Conservation (phyloP, 495 filamentous ascomycete genomes). For the Apiosordaria backusii region DNA sequence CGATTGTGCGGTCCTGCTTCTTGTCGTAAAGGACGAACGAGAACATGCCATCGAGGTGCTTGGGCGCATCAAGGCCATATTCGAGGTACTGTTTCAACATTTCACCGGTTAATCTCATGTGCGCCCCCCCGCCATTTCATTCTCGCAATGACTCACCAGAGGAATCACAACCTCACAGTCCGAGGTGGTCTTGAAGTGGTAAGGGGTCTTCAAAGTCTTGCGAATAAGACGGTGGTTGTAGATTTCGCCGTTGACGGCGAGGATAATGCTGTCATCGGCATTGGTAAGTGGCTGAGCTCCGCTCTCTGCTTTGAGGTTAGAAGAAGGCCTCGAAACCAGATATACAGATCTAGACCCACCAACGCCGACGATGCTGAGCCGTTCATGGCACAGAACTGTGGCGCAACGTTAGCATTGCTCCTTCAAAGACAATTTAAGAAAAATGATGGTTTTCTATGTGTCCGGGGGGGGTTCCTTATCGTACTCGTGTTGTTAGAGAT, state of each 20-base stretch:
- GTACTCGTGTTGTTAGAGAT: slow-evolving; percentile 85
- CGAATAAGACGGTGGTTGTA: slow-evolving; percentile 96
- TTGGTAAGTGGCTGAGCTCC: slow-evolving; percentile 94
- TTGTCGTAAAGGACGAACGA: slow-evolving; percentile 97
- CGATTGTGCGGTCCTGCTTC: slow-evolving; percentile 81
- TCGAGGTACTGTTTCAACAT: slow-evolving; percentile 67
- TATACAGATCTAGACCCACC: slow-evolving; percentile 55
- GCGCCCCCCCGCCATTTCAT: not conserved
- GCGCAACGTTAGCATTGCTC: slow-evolving; percentile 21
- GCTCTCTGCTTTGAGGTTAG: slow-evolving; percentile 60
- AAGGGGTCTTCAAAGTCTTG: slow-evolving; percentile 72
- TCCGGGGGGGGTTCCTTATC: slow-evolving; percentile 12
- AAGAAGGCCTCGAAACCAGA: slow-evolving; percentile 16
- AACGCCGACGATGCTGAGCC: slow-evolving; percentile 95
- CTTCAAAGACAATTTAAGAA: not conserved
- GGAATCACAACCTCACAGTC: slow-evolving; percentile 99
- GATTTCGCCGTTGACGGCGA: slow-evolving; percentile 99
- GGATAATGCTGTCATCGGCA: slow-evolving; percentile 78
- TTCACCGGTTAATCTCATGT: not conserved
- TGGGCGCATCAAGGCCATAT: slow-evolving; percentile 87
- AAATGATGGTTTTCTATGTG: not conserved
- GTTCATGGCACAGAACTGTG: slow-evolving; percentile 92
- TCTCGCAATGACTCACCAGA: slow-evolving; percentile 55
- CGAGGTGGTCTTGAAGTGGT: slow-evolving; percentile 95
- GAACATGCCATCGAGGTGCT: slow-evolving; percentile 98